phyloP scores from a whole-genome alignment of 2,329 filamentous ascomycete genomes.

The Talaromyces amestolkiae region DNA sequence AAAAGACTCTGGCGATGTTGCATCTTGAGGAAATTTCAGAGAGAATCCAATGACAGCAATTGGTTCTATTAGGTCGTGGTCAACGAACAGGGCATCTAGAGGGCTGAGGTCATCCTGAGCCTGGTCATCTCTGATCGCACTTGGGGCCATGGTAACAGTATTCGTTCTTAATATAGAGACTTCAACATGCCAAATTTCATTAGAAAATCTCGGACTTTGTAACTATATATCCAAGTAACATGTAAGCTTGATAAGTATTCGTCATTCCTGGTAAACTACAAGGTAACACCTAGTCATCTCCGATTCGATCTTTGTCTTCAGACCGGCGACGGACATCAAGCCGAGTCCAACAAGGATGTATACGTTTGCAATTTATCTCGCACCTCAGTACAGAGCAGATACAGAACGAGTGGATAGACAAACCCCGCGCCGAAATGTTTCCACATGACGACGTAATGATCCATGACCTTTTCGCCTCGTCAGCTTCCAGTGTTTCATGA shows the following conservation, averaged over 20 bases:
- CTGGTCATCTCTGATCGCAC: not conserved
- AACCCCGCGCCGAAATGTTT: not conserved
- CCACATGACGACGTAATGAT: not conserved
- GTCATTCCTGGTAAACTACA: not conserved
- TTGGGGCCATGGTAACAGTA: not conserved
- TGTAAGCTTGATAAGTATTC: not conserved
- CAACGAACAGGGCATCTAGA: not conserved
- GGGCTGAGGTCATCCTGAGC: not conserved
- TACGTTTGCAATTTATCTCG: not conserved
- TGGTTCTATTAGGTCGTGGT: not conserved
- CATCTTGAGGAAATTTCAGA: conserved; percentile 20
- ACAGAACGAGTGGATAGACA: not conserved
- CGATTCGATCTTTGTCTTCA: not conserved
- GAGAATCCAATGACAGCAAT: conserved; percentile 22
- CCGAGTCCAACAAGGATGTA: not conserved
- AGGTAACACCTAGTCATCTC: not conserved
- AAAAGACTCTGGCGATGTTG: conserved; percentile 15
- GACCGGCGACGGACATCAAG: not conserved
- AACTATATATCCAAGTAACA: not conserved
- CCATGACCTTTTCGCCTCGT: not conserved
- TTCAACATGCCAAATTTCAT: not conserved
- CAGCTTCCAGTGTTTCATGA: not conserved
- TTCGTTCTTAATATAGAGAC: not conserved
- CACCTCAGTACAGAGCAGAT: not conserved
- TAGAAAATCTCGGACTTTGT: not conserved